Conservation (phyloP, 129 eudicot species). For the Apium graveolens region DNA sequence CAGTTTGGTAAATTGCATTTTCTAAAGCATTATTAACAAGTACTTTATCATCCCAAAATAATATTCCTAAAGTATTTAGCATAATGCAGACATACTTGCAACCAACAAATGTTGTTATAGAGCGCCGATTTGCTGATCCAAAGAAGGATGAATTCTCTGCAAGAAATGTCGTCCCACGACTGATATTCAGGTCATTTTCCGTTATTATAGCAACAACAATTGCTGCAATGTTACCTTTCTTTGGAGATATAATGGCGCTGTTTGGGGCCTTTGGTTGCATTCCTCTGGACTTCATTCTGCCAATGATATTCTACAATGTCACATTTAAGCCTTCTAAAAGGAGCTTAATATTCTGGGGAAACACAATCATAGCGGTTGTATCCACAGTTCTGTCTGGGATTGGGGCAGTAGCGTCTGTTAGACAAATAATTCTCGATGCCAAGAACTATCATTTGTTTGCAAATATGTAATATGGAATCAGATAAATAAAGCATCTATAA, state of each 20-base stretch:
- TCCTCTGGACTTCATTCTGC: conserved; percentile 70
- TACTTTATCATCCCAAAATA: neutral
- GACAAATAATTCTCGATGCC: conserved; percentile 68
- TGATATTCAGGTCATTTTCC: conserved; percentile 51
- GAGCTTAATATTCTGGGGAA: conserved; percentile 42
- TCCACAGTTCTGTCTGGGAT: conserved; percentile 35
- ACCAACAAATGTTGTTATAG: conserved; percentile 61
- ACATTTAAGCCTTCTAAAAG: conserved; percentile 58
- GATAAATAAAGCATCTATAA: too few species aligned
- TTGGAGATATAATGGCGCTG: conserved; percentile 75
- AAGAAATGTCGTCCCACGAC: conserved; percentile 52
- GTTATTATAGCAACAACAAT: conserved; percentile 46
- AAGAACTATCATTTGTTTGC: conserved; percentile 53
- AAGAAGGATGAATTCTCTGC: conserved; percentile 39
- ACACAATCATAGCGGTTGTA: conserved; percentile 36
- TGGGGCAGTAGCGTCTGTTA: conserved; percentile 65
- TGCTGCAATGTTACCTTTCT: conserved; percentile 83
- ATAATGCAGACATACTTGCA: conserved; percentile 55
- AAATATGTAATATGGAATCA: neutral
- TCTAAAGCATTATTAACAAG: neutral
- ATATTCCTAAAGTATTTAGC: neutral
- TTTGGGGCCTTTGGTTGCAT: conserved; percentile 75
- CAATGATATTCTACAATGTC: conserved; percentile 67
- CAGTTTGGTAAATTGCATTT: conserved; percentile 28
- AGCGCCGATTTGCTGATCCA: conserved; percentile 53